Percentiles rank a stretch among this genome's conserved stretches.
Conservation (phyloP, 768 basidiomycete species). For the Termitomyces sp. region DNA sequence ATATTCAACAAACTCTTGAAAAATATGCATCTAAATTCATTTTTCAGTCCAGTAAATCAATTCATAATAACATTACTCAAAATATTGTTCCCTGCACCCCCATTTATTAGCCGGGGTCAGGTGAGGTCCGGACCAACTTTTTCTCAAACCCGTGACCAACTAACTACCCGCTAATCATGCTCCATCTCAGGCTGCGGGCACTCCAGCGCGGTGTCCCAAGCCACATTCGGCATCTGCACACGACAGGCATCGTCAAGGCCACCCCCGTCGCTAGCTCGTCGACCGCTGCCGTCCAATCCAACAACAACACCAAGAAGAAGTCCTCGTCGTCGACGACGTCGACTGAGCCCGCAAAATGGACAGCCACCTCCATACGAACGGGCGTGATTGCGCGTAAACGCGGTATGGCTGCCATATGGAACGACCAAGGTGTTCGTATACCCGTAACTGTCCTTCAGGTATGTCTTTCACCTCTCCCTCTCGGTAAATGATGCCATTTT, state of each 20-base stretch:
- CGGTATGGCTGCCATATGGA: slow-evolving; percentile 95
- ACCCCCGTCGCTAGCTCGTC: slow-evolving; percentile 29
- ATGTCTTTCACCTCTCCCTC: slow-evolving; percentile 14
- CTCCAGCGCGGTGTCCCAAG: slow-evolving; percentile 31
- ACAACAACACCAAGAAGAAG: not conserved
- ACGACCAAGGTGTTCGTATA: slow-evolving; percentile 79
- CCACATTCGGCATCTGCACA: slow-evolving; percentile 40
- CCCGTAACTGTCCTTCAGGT: slow-evolving; percentile 97
- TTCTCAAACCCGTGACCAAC: no score
- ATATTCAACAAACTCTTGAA: no score
- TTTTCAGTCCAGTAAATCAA: no score
- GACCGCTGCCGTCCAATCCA: slow-evolving; percentile 21
- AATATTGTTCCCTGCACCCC: no score
- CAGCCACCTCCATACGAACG: slow-evolving; percentile 79
- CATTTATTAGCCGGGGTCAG: no score
- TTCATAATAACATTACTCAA: no score
- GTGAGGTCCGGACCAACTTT: no score
- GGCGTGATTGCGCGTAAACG: slow-evolving; percentile 93
- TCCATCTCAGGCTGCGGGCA: slow-evolving; percentile 55
- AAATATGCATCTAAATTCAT: no score
- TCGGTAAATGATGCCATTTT: not conserved
- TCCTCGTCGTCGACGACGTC: slow-evolving; percentile 1
- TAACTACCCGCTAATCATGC: slow-evolving; percentile 7
- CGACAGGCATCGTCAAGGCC: slow-evolving; percentile 31
- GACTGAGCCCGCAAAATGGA: slow-evolving; percentile 63